phyloP scores from a whole-genome alignment of 768 basidiomycete species.

The Coprinopsis strossmayeri region DNA sequence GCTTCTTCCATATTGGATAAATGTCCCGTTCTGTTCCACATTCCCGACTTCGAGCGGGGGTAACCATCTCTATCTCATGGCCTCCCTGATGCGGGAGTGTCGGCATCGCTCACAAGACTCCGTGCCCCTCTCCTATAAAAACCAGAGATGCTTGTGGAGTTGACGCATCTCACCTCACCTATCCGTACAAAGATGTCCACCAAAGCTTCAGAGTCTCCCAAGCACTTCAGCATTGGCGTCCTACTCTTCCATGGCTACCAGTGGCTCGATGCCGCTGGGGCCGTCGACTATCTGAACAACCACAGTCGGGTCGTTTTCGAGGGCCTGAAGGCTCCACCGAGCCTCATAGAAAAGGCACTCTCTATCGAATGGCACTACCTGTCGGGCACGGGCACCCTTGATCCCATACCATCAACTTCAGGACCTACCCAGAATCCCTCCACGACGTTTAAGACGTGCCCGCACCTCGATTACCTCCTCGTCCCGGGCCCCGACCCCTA shows the following conservation, averaged over 20 bases:
- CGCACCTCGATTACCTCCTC: constrained; percentile 20
- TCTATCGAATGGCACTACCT: constrained; percentile 21
- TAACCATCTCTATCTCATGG: too few species aligned
- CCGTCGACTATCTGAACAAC: constrained; percentile 20
- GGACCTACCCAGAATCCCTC: constrained; percentile 17
- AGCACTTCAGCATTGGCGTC: constrained; percentile 19
- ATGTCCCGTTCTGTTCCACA: too few species aligned
- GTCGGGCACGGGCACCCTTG: constrained; percentile 6
- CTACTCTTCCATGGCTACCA: constrained; percentile 18
- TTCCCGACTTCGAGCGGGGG: too few species aligned
- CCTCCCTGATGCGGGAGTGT: too few species aligned
- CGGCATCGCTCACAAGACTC: too few species aligned
- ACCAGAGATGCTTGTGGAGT: too few species aligned
- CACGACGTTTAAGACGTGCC: constrained; percentile 16
- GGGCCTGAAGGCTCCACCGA: background rate
- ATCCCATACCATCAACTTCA: constrained; percentile 11
- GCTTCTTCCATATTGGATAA: too few species aligned
- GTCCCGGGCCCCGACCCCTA: constrained; percentile 18
- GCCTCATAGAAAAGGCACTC: constrained; percentile 14
- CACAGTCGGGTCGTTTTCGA: constrained; percentile 9
- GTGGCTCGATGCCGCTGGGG: constrained; percentile 21
- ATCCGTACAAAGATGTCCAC: background rate
- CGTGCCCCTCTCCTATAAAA: too few species aligned
- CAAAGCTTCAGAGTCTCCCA: too few species aligned
- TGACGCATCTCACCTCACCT: background rate